Conservation (phyloP, 176 grass and related monocot genomes). For the Hordeum marinum region DNA sequence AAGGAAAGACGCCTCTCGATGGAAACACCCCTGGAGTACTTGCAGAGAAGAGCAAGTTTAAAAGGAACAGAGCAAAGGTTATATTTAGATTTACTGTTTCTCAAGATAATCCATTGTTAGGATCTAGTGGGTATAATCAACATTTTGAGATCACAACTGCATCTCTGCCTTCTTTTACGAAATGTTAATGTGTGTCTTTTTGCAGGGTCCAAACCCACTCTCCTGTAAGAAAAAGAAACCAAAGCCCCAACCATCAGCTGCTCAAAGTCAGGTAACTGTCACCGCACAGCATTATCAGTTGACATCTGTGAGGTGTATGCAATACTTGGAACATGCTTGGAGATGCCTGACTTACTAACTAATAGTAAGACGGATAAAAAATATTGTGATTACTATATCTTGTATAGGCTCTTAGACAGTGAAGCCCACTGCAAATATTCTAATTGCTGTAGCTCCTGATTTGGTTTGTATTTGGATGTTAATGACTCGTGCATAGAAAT, state of each 20-base stretch:
- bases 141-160: no score
- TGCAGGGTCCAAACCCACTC: conserved; percentile 86
- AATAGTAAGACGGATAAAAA: not conserved
- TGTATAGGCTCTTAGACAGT: not conserved
- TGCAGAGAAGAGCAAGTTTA: conserved; percentile 64
- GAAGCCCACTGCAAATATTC: not conserved
- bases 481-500: not conserved
- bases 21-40: conserved; percentile 30
- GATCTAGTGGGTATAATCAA: not conserved
- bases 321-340: not conserved
- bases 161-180: not conserved
- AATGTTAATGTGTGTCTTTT: conserved; percentile 17
- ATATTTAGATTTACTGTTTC: conserved; percentile 14
- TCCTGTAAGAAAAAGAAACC: conserved; percentile 85
- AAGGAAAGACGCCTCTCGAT: not conserved
- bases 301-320: not conserved
- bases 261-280: conserved; percentile 31
- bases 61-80: conserved; percentile 80
- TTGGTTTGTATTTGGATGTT: not conserved
- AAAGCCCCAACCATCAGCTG: conserved; percentile 25
- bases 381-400: not conserved
- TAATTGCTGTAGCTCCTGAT: not conserved
- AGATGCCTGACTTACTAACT: not conserved
- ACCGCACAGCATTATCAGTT: not conserved
- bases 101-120: no score